Percentiles rank a stretch among this genome's conserved stretches.
These are phyloP conservation scores for Candida jianshihensis DNA, from an alignment of 805 yeast genomes.

Conservation along the genomic window DNA sequence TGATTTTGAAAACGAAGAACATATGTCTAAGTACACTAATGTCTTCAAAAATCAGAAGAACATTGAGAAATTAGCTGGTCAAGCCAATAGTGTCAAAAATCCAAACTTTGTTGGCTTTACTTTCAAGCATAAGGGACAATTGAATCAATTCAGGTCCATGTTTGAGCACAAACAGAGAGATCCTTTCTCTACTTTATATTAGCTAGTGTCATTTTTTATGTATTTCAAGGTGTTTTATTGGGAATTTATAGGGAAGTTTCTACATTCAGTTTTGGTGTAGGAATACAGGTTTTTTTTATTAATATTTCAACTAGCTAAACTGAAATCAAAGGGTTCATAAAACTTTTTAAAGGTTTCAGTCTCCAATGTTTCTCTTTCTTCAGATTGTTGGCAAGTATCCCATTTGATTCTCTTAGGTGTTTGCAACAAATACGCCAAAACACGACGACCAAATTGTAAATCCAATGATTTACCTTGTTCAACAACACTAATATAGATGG, in stretches of 20 bases:
- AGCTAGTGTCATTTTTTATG: neutral
- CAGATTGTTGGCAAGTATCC: constrained; percentile 68
- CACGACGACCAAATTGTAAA: constrained; percentile 79
- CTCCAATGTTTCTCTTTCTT: constrained; percentile 55
- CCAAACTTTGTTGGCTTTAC: constrained; percentile 92
- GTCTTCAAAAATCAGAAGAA: constrained; percentile 89
- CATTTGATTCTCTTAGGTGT: constrained; percentile 62
- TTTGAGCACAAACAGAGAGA: constrained; percentile 18
- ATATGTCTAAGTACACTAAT: constrained; percentile 96
- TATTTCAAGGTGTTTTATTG: neutral
- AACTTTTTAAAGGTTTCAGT: constrained; percentile 53
- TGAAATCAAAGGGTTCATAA: constrained; percentile 50
- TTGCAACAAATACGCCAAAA: constrained; percentile 56
- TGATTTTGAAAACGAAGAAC: constrained; percentile 92
- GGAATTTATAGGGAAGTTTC: neutral
- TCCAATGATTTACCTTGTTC: constrained; percentile 44
- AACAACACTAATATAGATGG: constrained; percentile 23
- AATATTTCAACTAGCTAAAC: constrained; percentile 11
- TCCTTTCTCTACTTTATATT: constrained; percentile 24
- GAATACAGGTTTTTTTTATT: neutral
- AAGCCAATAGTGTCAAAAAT: constrained; percentile 46
- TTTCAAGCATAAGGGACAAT: constrained; percentile 64
- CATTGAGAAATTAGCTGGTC: constrained; percentile 72
- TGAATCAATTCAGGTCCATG: constrained; percentile 20
- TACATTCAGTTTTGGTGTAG: neutral